These are phyloP conservation scores for Leccinum griseonigrum DNA, from an alignment of 1,284 basidiomycete species.

Conservation along the genomic window DNA sequence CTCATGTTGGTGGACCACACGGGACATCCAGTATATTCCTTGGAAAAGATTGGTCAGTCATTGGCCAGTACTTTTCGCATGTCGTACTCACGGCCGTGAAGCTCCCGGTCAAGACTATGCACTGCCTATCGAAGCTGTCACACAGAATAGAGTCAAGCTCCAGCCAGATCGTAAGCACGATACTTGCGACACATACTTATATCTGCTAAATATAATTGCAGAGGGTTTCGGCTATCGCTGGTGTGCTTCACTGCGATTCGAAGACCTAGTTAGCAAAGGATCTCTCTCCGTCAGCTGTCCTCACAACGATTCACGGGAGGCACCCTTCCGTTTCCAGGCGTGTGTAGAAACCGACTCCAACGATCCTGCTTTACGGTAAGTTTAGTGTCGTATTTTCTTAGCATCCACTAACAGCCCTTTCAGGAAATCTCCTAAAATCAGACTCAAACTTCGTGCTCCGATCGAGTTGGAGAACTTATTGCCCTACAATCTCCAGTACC, in stretches of 20 bases:
- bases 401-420: constrained; percentile 3
- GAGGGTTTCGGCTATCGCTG: constrained; percentile 96
- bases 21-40: constrained; percentile 77
- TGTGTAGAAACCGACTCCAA: constrained; percentile 82
- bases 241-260: constrained; percentile 90
- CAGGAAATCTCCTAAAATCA: constrained; percentile 85
- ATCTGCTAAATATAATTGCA: constrained; percentile 32
- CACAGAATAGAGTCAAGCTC: constrained; percentile 79
- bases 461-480: constrained; percentile 96
- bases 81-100: constrained; percentile 25
- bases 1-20: constrained; percentile 86
- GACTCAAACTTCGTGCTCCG: constrained; percentile 88
- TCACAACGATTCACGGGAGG: constrained; percentile 79
- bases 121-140: constrained; percentile 90
- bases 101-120: constrained; percentile 88
- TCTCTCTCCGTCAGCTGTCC: constrained; percentile 85
- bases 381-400: neutral
- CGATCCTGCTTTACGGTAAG: constrained; percentile 61
- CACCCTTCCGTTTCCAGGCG: constrained; percentile 94
- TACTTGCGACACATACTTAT: constrained; percentile 3
- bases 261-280: constrained; percentile 81
- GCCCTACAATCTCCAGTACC: constrained; percentile 94
- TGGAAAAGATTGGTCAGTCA: constrained; percentile 80
- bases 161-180: constrained; percentile 84
- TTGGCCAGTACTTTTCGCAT: neutral